Percentiles rank a stretch among this genome's conserved stretches.
These are phyloP conservation scores for Diospyros kaki DNA, from an alignment of 148 eudicot species.

Conservation along the genomic window DNA sequence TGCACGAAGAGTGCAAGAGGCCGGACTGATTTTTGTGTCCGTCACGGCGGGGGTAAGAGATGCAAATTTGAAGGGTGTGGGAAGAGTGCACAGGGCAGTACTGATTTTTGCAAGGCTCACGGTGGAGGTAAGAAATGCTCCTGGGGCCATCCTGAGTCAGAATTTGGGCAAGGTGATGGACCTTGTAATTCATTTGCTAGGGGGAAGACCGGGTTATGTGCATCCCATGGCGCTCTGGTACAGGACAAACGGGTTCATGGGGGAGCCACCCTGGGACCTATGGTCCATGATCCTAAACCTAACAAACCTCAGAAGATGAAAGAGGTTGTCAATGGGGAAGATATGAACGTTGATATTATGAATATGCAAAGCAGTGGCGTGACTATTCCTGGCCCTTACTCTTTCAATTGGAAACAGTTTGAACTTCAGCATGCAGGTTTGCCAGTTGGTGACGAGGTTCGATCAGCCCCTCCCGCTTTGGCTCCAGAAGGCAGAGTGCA, in stretches of 20 bases:
- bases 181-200: constrained; percentile 75
- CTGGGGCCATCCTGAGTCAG: constrained; percentile 83
- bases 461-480: constrained; percentile 20
- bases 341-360: constrained; percentile 32
- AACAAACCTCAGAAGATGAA: constrained; percentile 25
- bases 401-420: constrained; percentile 20
- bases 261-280: constrained; percentile 64
- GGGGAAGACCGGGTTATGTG: constrained; percentile 73
- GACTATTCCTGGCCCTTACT: constrained; percentile 13
- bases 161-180: constrained; percentile 46
- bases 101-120: constrained; percentile 97
- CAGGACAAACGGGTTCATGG: constrained; percentile 98
- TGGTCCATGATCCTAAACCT: constrained; percentile 44
- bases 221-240: constrained; percentile 72
- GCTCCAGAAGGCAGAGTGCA: constrained; percentile 85
- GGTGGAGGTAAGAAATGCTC: constrained; percentile 92
- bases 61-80: constrained; percentile 73
- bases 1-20: constrained; percentile 97
- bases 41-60: constrained; percentile 97
- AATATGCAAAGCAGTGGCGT: constrained; percentile 17
- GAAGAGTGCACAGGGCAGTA: constrained; percentile 98
- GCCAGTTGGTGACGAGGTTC: constrained; percentile 25
- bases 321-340: constrained; percentile 22
- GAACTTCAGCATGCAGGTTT: constrained; percentile 17
- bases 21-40: constrained; percentile 82